Conservation (phyloP, 23 red algal genomes). For the Gracilaria gracilis region DNA sequence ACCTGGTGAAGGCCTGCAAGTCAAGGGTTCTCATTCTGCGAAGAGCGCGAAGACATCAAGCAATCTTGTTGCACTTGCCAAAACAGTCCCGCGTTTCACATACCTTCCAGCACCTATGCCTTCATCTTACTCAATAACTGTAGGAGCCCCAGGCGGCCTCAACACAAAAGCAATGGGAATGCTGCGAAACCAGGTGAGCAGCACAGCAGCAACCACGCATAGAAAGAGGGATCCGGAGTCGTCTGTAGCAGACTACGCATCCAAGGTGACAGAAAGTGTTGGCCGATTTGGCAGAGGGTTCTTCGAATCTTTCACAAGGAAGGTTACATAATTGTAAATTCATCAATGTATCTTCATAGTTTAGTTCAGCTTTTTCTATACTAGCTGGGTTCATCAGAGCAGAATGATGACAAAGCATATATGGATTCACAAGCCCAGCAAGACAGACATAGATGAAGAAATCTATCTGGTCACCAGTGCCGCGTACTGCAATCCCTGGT, state of each 20-base stretch:
- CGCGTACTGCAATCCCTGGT: too few species aligned
- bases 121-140: conserved; percentile 69
- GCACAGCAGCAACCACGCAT: not conserved
- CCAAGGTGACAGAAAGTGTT: conserved; percentile 68
- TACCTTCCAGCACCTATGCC: conserved; percentile 84
- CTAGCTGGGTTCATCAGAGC: too few species aligned
- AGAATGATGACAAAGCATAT: too few species aligned
- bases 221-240: conserved; percentile 39
- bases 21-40: not conserved
- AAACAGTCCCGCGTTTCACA: conserved; percentile 69
- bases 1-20: not conserved
- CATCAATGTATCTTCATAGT: not conserved
- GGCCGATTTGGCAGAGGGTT: conserved; percentile 71
- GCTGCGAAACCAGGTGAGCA: conserved; percentile 17
- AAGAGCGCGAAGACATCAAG: conserved; percentile 23
- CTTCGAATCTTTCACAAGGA: conserved; percentile 71
- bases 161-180: conserved; percentile 38
- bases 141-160: conserved; percentile 17
- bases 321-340: conserved; percentile 40
- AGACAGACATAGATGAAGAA: too few species aligned
- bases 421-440: too few species aligned
- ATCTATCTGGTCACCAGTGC: too few species aligned
- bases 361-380: not conserved
- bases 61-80: conserved; percentile 60
- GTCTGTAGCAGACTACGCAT: conserved; percentile 67